Conservation (phyloP, 2,329 filamentous ascomycete genomes). For the Metarhizium album region DNA sequence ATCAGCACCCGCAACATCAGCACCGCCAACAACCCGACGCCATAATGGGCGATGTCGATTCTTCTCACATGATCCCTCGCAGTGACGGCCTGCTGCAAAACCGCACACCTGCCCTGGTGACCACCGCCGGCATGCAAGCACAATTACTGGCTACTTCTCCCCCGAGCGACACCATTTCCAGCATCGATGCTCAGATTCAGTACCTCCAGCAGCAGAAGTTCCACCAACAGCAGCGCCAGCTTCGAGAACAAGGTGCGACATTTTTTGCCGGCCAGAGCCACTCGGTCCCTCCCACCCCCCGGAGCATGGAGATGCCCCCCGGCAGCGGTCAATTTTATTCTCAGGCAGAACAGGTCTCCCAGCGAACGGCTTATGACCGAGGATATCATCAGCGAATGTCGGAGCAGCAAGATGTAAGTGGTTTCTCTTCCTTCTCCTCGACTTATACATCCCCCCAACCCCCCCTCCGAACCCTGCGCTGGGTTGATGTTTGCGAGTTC, state of each 20-base stretch:
- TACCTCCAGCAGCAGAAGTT: slow-evolving; percentile 54
- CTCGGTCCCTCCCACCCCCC: slow-evolving; percentile 68
- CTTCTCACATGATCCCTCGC: slow-evolving; percentile 19
- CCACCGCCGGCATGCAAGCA: slow-evolving; percentile 34
- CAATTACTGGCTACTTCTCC: slow-evolving; percentile 29
- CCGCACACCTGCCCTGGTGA: slow-evolving; percentile 36
- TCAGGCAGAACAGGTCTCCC: slow-evolving; percentile 39
- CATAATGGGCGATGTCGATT: slow-evolving; percentile 24
- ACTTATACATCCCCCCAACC: too few relatives aligned
- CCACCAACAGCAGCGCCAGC: slow-evolving; percentile 47
- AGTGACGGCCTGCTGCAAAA: slow-evolving; percentile 28
- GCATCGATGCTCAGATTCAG: slow-evolving; percentile 55
- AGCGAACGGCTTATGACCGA: slow-evolving; percentile 52
- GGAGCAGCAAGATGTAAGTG: slow-evolving; percentile 55
- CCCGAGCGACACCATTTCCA: slow-evolving; percentile 42
- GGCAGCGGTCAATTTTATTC: slow-evolving; percentile 48
- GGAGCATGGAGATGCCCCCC: slow-evolving; percentile 66
- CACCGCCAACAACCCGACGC: slow-evolving; percentile 22
- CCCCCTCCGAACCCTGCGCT: too few relatives aligned
- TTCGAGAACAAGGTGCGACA: slow-evolving; percentile 45
- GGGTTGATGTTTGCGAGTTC: too few relatives aligned
- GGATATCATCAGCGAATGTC: slow-evolving; percentile 55
- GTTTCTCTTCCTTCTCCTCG: background rate
- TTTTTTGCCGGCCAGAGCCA: slow-evolving; percentile 45
- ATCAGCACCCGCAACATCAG: slow-evolving; percentile 14